Evolutionary conservation across 2,329 filamentous ascomycete species (phyloP), one percentile per base, ranked within the genome.

Genomic region (Fusarium tricinctum): DNA sequence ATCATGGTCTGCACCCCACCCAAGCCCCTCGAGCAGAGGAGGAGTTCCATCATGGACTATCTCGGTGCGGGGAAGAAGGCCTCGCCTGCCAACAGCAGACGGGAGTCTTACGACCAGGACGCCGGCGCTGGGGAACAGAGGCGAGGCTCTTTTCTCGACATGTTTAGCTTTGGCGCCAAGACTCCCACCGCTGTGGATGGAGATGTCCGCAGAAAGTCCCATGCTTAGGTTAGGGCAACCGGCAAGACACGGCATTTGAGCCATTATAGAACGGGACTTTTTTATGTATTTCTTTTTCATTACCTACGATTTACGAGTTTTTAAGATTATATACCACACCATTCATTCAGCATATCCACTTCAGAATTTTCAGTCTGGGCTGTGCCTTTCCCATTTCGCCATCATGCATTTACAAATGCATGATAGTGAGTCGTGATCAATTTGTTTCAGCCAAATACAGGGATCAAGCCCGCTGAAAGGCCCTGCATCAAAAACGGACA

Each of bases 21-120:
- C 39, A 69, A 61, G 22, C 49, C 40, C 10, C 50, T 69, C 5
- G 66, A 69, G 43, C 52, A 69, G 51, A 57, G 66, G 33, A 54
- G 63, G 15, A 62, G 66, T 23, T 70, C 66, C 6, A 48, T 69
- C 20, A 70, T 70, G 66, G 66, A 67, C 26, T 70, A 62, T 42
- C 22, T 61, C 19, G 56, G 45, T 3, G 49, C 28, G 15, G 28
- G 26, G 12, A 69, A 51, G 40, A 56, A 54, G 35, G 44, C 63
- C 5, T 62, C 66, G 9, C 66, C 66, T 32, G 65, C 60, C 0
- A 38, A 39, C 4, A 61, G 63, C 26, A 49, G 61, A 42, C 51
- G 61, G 1, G 61, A 61, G 33, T 69, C 66, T 30, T 50, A 58
- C 4, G 66, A 69, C 28, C 56, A 69, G 30, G 42, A 28, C 14